phyloP scores from a whole-genome alignment of 805 yeast genomes.

The Cyberlindnera amylophila region DNA sequence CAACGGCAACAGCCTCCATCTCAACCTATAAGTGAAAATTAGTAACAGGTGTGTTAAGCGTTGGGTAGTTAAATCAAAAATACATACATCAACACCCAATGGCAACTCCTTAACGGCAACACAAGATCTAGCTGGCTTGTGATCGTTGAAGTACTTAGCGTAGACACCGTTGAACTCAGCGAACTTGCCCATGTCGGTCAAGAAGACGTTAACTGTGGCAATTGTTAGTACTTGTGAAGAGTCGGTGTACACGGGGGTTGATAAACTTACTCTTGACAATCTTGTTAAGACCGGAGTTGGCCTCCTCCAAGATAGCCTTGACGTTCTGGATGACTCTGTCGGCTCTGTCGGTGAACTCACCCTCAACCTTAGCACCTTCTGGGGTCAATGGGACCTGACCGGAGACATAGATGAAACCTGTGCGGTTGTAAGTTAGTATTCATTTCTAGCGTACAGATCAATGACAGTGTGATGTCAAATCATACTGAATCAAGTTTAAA shows the following conservation, averaged over 20 bases:
- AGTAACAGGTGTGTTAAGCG: slow-evolving; percentile 1
- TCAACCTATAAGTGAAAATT: slow-evolving; percentile 45
- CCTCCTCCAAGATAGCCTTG: slow-evolving; percentile 70
- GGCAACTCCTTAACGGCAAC: slow-evolving; percentile 93
- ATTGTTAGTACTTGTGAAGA: slow-evolving; percentile 15
- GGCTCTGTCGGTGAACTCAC: slow-evolving; percentile 70
- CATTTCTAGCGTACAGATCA: too few species aligned
- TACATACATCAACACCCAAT: slow-evolving; percentile 61
- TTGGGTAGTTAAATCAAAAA: neutral
- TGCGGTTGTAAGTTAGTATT: too few species aligned
- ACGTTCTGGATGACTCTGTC: slow-evolving; percentile 71
- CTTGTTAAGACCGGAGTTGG: slow-evolving; percentile 79
- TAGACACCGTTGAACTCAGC: slow-evolving; percentile 84
- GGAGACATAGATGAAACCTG: slow-evolving; percentile 83
- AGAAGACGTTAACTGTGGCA: slow-evolving; percentile 60
- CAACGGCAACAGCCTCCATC: slow-evolving; percentile 89
- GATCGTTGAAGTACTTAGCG: slow-evolving; percentile 65
- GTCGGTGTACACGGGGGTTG: neutral
- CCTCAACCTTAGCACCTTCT: slow-evolving; percentile 75
- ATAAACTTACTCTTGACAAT: slow-evolving; percentile 62
- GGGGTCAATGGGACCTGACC: slow-evolving; percentile 94
- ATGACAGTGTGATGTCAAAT: too few species aligned
- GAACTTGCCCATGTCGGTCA: slow-evolving; percentile 86
- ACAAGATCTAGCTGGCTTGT: slow-evolving; percentile 96
- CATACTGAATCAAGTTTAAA: too few species aligned